Conservation (phyloP, 306 rosid genomes). For the Cajanus cajan region DNA sequence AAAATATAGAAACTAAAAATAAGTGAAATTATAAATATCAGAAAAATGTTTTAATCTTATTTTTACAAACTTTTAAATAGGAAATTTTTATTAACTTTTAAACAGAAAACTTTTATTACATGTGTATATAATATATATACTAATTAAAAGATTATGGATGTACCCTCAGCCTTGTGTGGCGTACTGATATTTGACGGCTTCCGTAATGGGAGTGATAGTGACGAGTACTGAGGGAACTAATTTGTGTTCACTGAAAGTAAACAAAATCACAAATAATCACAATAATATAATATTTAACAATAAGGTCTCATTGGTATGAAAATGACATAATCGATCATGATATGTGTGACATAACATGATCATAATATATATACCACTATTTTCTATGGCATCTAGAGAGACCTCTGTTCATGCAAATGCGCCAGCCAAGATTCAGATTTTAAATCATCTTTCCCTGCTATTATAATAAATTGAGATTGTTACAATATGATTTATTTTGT, state of each 20-base stretch:
- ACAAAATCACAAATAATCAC: not conserved
- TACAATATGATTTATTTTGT: not conserved
- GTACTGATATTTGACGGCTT: slow-evolving; percentile 21
- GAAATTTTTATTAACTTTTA: too few relatives aligned
- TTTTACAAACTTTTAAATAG: too few relatives aligned
- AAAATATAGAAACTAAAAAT: too few relatives aligned
- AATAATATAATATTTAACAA: not conserved
- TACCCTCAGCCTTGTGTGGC: slow-evolving; percentile 12
- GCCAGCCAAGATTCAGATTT: slow-evolving; percentile 20
- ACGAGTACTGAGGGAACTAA: not conserved
- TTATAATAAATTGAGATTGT: slow-evolving; percentile 32
- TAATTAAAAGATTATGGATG: not conserved
- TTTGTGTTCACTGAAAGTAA: slow-evolving; percentile 8
- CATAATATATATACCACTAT: slow-evolving; percentile 22
- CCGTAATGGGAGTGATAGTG: slow-evolving; percentile 13
- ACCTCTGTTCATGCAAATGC: slow-evolving; percentile 27
- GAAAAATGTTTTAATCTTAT: too few relatives aligned
- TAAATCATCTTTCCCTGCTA: slow-evolving; percentile 1
- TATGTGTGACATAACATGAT: slow-evolving; percentile 33
- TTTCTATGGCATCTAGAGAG: slow-evolving; percentile 33
- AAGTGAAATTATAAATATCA: too few relatives aligned
- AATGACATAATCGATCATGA: slow-evolving; percentile 42
- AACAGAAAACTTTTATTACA: too few relatives aligned
- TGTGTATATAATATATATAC: too few relatives aligned
- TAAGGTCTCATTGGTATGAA: slow-evolving; percentile 34